These are phyloP conservation scores for Shiraia bambusicola DNA, from an alignment of 2,329 filamentous ascomycete species.

Conservation along the genomic window DNA sequence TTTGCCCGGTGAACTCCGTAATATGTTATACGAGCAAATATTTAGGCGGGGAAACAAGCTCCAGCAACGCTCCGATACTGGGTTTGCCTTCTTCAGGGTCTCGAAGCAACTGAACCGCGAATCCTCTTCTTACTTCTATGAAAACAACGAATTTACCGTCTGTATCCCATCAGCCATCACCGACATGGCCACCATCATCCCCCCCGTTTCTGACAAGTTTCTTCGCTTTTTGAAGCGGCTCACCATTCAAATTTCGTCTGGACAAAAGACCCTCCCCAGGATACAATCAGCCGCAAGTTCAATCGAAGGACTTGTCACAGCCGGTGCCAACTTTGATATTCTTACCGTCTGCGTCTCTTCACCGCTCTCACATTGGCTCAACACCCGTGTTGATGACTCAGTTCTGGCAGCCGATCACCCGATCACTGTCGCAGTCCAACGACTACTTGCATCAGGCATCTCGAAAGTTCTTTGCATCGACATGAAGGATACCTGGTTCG, in stretches of 20 bases:
- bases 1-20: constrained; percentile 22
- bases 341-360: constrained; percentile 12
- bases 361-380: constrained; percentile 13
- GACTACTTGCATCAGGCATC: constrained; percentile 10
- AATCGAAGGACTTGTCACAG: constrained; percentile 11
- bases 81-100: constrained; percentile 14
- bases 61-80: neutral
- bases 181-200: constrained; percentile 12
- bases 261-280: constrained; percentile 1
- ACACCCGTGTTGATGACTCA: constrained; percentile 19
- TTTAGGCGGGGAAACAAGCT: neutral
- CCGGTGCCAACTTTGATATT: constrained; percentile 15
- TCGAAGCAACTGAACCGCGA: constrained; percentile 21
- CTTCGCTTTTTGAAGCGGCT: constrained; percentile 19
- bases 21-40: constrained; percentile 18
- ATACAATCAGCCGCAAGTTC: constrained; percentile 10
- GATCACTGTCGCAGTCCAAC: constrained; percentile 13
- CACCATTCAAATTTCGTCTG: constrained; percentile 6
- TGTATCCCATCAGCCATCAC: constrained; percentile 1
- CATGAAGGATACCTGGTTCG: constrained; percentile 16
- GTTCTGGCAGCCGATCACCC: constrained; percentile 15
- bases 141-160: constrained; percentile 13
- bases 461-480: constrained; percentile 9
- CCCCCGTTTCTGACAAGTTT: constrained; percentile 21
- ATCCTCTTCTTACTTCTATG: constrained; percentile 25